A percentile compares a stretch with the other conserved stretches of the same genome.
These are phyloP conservation scores for Taiwanofungus camphoratus DNA, from an alignment of 1,284 basidiomycete species.

Conservation along the genomic window DNA sequence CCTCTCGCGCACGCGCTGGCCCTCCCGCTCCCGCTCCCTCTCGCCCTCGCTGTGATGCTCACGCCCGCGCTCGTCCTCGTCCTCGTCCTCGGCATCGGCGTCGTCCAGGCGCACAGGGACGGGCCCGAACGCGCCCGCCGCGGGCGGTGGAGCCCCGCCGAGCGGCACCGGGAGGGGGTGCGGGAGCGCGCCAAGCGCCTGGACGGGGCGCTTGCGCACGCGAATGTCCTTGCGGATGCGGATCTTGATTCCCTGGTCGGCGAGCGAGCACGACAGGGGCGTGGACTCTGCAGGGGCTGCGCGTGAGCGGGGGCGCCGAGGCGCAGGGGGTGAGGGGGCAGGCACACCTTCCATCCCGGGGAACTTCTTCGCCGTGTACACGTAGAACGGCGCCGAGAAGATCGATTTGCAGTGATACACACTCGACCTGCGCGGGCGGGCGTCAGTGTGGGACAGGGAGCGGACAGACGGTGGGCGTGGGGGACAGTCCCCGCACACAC, in stretches of 20 bases:
- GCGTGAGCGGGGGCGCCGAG: slow-evolving; percentile 1
- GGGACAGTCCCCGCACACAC: background rate
- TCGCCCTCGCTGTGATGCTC: slow-evolving; percentile 14
- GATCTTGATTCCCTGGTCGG: slow-evolving; percentile 91
- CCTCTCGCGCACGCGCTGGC: slow-evolving; percentile 22
- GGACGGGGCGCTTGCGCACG: slow-evolving; percentile 61
- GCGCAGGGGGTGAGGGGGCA: background rate
- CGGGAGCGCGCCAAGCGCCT: slow-evolving; percentile 30
- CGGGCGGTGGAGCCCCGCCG: slow-evolving; percentile 13
- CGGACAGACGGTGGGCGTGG: background rate
- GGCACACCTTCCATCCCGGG: slow-evolving; percentile 84
- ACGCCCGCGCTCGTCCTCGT: slow-evolving; percentile 15
- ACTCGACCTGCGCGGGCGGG: slow-evolving; percentile 12
- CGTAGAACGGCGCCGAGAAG: slow-evolving; percentile 81
- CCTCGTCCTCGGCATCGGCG: slow-evolving; percentile 25
- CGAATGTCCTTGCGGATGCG: slow-evolving; percentile 87
- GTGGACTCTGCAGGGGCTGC: slow-evolving; percentile 62
- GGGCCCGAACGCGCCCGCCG: slow-evolving; percentile 19
- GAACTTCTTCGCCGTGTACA: slow-evolving; percentile 93
- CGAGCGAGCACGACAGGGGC: slow-evolving; percentile 79
- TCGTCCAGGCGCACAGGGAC: slow-evolving; percentile 34
- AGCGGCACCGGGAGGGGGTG: slow-evolving; percentile 19
- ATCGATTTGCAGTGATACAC: slow-evolving; percentile 80
- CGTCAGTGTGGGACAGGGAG: background rate
- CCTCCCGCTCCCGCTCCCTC: slow-evolving; percentile 16